Percentiles rank a stretch among this genome's conserved stretches.
Evolutionary conservation across 192 early-diverging fungal genomes (phyloP).

Genomic region (Geranomyces michiganensis): DNA sequence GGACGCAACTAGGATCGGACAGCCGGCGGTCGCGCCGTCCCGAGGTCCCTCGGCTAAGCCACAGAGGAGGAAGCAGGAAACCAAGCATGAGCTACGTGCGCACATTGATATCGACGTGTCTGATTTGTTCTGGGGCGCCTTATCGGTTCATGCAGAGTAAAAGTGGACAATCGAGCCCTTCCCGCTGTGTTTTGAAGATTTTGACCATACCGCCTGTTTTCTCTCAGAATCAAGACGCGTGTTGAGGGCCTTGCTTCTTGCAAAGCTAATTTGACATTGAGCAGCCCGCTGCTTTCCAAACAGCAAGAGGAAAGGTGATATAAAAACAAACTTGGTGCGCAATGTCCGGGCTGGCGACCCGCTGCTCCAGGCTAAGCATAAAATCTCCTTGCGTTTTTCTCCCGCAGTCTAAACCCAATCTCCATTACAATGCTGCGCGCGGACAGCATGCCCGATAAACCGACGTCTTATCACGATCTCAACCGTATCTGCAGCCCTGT

Average conservation of each 20-base stretch:
- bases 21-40: background rate
- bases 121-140: constrained; percentile 34
- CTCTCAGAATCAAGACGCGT: background rate
- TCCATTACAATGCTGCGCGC: constrained; percentile 30
- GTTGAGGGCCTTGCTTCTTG: constrained; percentile 18
- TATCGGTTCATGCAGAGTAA: constrained; percentile 19
- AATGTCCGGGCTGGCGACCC: too few species aligned
- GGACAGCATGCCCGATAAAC: constrained; percentile 40
- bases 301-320: constrained; percentile 32
- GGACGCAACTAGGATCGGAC: background rate
- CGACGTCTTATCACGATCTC: constrained; percentile 29
- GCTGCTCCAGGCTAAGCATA: too few species aligned
- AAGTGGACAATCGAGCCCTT: too few species aligned
- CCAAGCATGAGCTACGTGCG: constrained; percentile 26
- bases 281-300: constrained; percentile 32
- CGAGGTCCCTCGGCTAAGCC: background rate
- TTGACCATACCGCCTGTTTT: too few species aligned
- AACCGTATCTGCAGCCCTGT: constrained; percentile 31
- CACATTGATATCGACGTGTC: constrained; percentile 26
- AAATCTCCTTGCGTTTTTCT: too few species aligned
- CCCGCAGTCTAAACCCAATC: constrained; percentile 40
- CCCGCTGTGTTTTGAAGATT: too few species aligned
- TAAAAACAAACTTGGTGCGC: background rate
- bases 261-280: constrained; percentile 13
- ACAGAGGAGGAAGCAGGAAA: constrained; percentile 24